A percentile compares a stretch with the other conserved stretches of the same genome.
These are phyloP conservation scores for Rhynchosporium agropyri DNA, from an alignment of 2,329 filamentous ascomycete species.

Conservation along the genomic window DNA sequence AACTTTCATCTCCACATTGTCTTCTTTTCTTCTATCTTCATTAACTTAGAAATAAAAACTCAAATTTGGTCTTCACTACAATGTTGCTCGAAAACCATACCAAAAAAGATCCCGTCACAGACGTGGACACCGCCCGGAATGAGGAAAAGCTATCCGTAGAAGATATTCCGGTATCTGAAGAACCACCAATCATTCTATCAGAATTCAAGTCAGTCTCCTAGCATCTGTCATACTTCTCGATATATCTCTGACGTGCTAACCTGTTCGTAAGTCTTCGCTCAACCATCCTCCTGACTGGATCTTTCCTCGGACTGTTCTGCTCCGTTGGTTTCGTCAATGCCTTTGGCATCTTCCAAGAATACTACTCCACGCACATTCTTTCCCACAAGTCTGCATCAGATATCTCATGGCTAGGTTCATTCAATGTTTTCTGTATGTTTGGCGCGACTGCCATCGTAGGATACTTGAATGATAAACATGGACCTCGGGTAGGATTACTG, in stretches of 20 bases:
- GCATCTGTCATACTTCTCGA: not conserved
- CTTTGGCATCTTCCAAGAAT: slow-evolving; percentile 44
- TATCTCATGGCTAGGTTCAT: slow-evolving; percentile 44
- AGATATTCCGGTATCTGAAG: not conserved
- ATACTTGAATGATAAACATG: slow-evolving; percentile 41
- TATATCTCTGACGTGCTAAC: not conserved
- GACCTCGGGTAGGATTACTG: slow-evolving; percentile 33
- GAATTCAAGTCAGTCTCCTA: slow-evolving; percentile 23
- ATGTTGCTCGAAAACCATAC: slow-evolving; percentile 9
- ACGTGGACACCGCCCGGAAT: slow-evolving; percentile 9
- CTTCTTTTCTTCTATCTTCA: no score
- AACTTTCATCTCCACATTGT: not conserved
- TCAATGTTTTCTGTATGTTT: slow-evolving; percentile 42
- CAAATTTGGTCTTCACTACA: not conserved
- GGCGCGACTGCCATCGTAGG: slow-evolving; percentile 36
- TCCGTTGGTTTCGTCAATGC: slow-evolving; percentile 43
- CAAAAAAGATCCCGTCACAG: slow-evolving; percentile 8
- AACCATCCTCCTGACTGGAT: slow-evolving; percentile 24
- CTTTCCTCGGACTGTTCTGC: slow-evolving; percentile 37
- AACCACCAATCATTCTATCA: not conserved
- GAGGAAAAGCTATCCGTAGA: slow-evolving; percentile 2
- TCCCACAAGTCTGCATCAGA: slow-evolving; percentile 34
- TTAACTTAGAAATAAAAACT: not conserved
- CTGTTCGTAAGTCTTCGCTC: slow-evolving; percentile 16
- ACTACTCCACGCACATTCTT: slow-evolving; percentile 37